Percentiles rank a stretch among this genome's conserved stretches.
Evolutionary conservation across 1,139 yeast genomes (phyloP).

Genomic region (Candida smagusa): DNA sequence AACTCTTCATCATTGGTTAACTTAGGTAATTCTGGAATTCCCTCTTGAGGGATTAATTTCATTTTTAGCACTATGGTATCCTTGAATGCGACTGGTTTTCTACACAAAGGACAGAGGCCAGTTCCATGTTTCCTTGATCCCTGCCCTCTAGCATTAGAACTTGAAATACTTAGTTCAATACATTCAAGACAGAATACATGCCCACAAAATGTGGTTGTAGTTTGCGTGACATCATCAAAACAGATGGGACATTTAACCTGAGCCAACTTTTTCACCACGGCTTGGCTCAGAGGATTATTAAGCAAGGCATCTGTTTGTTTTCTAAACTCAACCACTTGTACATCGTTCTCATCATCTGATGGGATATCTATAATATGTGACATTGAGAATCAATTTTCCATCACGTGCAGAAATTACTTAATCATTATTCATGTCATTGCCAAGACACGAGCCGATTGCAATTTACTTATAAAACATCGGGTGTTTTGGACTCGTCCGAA

Average conservation of each 20-base stretch:
- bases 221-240: slow-evolving; percentile 39
- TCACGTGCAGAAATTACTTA: background rate
- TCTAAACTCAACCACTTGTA: slow-evolving; percentile 38
- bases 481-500: too few relatives aligned
- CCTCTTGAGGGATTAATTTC: slow-evolving; percentile 19
- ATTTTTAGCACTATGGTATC: slow-evolving; percentile 37
- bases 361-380: slow-evolving; percentile 20
- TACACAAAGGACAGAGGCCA: slow-evolving; percentile 46
- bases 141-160: slow-evolving; percentile 45
- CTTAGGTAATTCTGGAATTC: slow-evolving; percentile 12
- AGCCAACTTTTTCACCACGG: slow-evolving; percentile 27
- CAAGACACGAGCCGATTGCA: too few relatives aligned
- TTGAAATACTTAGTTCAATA: slow-evolving; percentile 39
- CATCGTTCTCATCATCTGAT: slow-evolving; percentile 31
- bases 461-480: too few relatives aligned
- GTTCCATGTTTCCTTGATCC: slow-evolving; percentile 31
- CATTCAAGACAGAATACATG: slow-evolving; percentile 47
- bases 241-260: slow-evolving; percentile 47
- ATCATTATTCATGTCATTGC: too few relatives aligned
- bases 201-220: slow-evolving; percentile 45
- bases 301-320: slow-evolving; percentile 35
- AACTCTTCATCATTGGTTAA: slow-evolving; percentile 1
- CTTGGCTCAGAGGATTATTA: slow-evolving; percentile 17
- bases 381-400: background rate
- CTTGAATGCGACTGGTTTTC: slow-evolving; percentile 39